Percentiles rank a stretch among this genome's conserved stretches.
phyloP scores from a whole-genome alignment of 1,139 yeast species.

The Saccharomycopsis hybrid region DNA sequence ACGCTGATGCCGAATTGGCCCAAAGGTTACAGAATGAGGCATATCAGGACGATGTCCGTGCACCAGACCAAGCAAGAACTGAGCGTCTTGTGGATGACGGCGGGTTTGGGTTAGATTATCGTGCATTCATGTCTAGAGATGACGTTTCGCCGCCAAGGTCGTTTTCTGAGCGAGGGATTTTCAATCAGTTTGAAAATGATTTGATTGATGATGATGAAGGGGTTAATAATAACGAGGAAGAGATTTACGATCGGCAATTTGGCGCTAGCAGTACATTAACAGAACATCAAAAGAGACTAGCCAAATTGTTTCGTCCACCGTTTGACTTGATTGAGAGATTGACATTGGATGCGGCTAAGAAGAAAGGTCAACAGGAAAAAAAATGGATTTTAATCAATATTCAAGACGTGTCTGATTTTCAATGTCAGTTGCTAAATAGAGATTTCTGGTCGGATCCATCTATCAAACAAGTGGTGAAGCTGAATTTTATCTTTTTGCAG shows the following conservation, averaged over 20 bases:
- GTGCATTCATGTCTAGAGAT: constrained; percentile 8
- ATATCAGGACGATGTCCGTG: constrained; percentile 58
- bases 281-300: constrained; percentile 65
- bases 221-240: background rate
- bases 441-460: constrained; percentile 83
- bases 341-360: constrained; percentile 66
- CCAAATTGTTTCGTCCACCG: constrained; percentile 84
- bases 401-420: constrained; percentile 79
- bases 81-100: constrained; percentile 64
- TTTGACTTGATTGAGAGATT: constrained; percentile 73
- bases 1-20: constrained; percentile 56
- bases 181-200: constrained; percentile 38
- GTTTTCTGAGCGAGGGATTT: constrained; percentile 37
- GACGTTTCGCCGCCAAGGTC: constrained; percentile 20
- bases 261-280: constrained; percentile 30
- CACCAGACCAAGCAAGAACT: constrained; percentile 73
- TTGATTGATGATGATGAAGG: background rate
- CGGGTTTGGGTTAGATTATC: constrained; percentile 31
- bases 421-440: constrained; percentile 83
- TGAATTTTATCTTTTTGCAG: constrained; percentile 73
- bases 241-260: constrained; percentile 8
- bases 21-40: constrained; percentile 61
- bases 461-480: constrained; percentile 57
- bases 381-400: constrained; percentile 87
- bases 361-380: constrained; percentile 50